Evolutionary conservation across 1,139 yeast species (phyloP).

Genomic region (Geotrichum candidum): DNA sequence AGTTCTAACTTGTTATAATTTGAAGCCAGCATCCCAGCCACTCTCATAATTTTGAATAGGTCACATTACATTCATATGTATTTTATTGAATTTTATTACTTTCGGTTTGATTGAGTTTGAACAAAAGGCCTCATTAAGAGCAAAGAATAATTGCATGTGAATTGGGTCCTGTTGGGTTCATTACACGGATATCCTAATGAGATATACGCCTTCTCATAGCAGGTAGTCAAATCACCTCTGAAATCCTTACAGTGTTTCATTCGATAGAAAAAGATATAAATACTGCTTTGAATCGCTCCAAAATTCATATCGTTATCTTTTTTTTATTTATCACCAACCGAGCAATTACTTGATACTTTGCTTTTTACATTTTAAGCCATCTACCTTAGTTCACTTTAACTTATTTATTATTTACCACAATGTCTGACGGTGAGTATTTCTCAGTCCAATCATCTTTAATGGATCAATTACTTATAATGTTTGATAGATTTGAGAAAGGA

Average conservation of each 20-base stretch:
- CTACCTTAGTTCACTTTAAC: not conserved
- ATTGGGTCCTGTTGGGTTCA: not conserved
- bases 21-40: no score
- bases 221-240: not conserved
- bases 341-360: not conserved
- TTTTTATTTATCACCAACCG: not conserved
- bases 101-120: not conserved
- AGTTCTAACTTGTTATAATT: no score
- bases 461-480: not conserved
- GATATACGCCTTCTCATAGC: not conserved
- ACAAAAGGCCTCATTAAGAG: not conserved
- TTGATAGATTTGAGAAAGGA: constrained; percentile 60
- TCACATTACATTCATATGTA: no score
- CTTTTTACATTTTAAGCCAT: no score
- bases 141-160: not conserved
- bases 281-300: not conserved
- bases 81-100: no score
- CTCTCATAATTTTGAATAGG: no score
- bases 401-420: constrained; percentile 9
- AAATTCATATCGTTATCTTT: not conserved
- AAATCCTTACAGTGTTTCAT: not conserved
- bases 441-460: not conserved
- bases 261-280: not conserved
- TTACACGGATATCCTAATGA: not conserved
- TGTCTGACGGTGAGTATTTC: constrained; percentile 23